Base-by-base conservation (phyloP, 306 rosid genomes). In the Castanea mollissima region DNA sequence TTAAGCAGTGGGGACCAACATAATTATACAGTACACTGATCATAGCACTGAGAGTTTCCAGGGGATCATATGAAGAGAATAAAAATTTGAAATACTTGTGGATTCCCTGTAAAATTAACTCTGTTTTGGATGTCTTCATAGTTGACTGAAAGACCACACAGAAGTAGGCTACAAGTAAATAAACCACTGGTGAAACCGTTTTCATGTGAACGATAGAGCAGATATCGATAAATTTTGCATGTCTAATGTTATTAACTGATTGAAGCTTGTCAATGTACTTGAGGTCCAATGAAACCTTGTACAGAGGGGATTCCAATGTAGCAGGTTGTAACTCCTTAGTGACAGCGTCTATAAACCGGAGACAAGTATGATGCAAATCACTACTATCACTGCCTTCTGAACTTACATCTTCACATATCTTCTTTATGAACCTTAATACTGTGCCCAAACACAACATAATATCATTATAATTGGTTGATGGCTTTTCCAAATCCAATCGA, bases 111-210 rank as follows among this genome's bases (percentile, higher is more conserved):
- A 63, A 85, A 79, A 74, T 27, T 75, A 74, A 54, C 76, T 89
- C 84, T 2, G 83, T 21, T 29, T 74, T 74, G 31, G 76, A 80
- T 62, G 49, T 81, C 41, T 80, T 79, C 52, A 34, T 56, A 71
- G 85, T 80, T 84, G 79, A 80, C 77, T 69, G 88, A 73, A 85
- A 85, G 78, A 89, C 78, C 84, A 82, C 65, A 64, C 81, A 85
- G 85, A 91, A 86, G 90, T 83, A 87, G 73, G 89, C 88, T 13
- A 82, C 87, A 75, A 75, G 73, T 69, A 92, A 85, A 87, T 94
- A 92, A 83, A 86, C 85, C 76, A 82, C 75, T 68, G 97, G 97
- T 65, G 97, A 88, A 79, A 89, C 98, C 93, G 88, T 87, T 57
- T 89, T 93, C 98, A 87, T 89, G 72, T 92, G 73, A 77, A 86